These are phyloP conservation scores for Paragyromitra xinjiangensis DNA, from an alignment of 495 filamentous ascomycete genomes.

Conservation along the genomic window DNA sequence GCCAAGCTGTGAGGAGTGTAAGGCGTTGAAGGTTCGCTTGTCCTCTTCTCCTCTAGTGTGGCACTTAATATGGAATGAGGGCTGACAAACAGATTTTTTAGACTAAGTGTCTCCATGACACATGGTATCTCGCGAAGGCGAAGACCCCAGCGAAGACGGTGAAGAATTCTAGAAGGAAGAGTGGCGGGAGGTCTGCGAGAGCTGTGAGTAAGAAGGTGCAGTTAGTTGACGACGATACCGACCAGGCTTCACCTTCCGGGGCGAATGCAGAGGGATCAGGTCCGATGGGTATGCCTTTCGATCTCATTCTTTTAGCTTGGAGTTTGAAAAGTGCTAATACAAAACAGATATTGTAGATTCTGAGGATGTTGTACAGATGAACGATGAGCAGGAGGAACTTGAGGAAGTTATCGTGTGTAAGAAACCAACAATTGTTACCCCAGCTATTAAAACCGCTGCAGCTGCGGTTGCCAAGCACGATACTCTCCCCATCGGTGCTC, in stretches of 20 bases:
- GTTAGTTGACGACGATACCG: constrained; percentile 3
- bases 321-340: constrained; percentile 4
- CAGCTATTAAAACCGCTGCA: constrained; percentile 18
- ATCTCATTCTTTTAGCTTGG: not conserved
- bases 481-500: constrained; percentile 21
- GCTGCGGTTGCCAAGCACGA: constrained; percentile 11
- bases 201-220: constrained; percentile 5
- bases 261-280: not conserved
- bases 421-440: constrained; percentile 15
- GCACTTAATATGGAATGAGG: not conserved
- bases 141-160: constrained; percentile 44
- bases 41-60: not conserved
- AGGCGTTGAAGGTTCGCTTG: constrained; percentile 54
- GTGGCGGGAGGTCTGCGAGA: constrained; percentile 19
- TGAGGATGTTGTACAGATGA: constrained; percentile 14
- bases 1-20: constrained; percentile 56
- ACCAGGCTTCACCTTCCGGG: not conserved
- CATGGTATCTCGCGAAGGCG: constrained; percentile 54
- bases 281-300: constrained; percentile 9
- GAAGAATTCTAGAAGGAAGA: constrained; percentile 39
- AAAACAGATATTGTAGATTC: constrained; percentile 21
- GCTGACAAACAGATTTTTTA: constrained; percentile 35
- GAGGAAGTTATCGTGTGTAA: constrained; percentile 48
- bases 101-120: constrained; percentile 57
- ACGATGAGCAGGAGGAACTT: constrained; percentile 33